Evolutionary conservation across 129 eudicot genomes (phyloP), one percentile per base, ranked within the genome.

Genomic region (Glebionis coronaria): DNA sequence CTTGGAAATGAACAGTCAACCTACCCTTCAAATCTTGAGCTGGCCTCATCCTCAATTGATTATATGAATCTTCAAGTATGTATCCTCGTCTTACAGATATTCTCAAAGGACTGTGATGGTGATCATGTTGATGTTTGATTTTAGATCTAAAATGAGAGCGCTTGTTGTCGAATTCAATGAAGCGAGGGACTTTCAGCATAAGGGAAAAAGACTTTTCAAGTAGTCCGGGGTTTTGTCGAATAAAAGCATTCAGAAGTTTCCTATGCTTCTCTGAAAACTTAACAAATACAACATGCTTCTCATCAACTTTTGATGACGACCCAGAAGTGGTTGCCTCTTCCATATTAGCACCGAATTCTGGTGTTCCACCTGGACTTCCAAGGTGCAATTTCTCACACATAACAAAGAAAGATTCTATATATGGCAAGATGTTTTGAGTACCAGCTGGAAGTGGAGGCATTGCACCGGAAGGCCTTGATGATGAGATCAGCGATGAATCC

Each of bases 401-500:
- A 29, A 94, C 99, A 63, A 94, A 90, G 82, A 94, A 94, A 28
- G 97, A 86, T 66, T 94, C 99, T 27, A 94, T 90, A 15, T 89
- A 94, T 0, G 99, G 99, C 66, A 94, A 73, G 38, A 94, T 81
- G 66, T 85, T 94, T 65, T 94, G 99, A 16, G 95, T 87, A 10
- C 99, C 99, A 9, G 97, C 95, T 57, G 99, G 99, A 59, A 93
- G 97, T 29, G 99, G 84, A 56, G 99, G 90, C 83, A 75, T 83
- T 14, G 81, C 82, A 70, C 83, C 86, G 46, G 96, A 80, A 27
- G 95, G 95, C 65, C 83, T 87, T 27, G 96, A 65, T 20, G 77
- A 64, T 21, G 82, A 72, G 45, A 49, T 31, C 52, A 66, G 46
- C 10, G 94, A 76, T 56, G 93, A 83, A 31, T 78, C 73, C 28